These are phyloP conservation scores for Acanthamoeba lenticulata DNA, from an alignment of 208 protist genomes.

Conservation along the genomic window DNA sequence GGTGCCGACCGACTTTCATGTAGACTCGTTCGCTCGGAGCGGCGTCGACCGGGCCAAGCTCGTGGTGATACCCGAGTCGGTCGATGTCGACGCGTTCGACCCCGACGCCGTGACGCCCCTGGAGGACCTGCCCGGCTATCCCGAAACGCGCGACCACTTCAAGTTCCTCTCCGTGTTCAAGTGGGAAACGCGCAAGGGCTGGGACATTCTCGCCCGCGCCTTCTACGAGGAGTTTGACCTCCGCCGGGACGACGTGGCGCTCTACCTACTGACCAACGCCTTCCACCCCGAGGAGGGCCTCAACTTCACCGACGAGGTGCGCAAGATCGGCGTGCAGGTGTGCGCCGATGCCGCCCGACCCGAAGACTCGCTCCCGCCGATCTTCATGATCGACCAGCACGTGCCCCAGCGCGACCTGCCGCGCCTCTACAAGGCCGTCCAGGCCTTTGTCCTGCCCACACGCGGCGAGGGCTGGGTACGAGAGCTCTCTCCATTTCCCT, in stretches of 20 bases:
- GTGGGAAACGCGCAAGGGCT: constrained; percentile 80
- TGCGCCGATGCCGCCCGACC: background rate
- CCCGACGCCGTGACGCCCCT: background rate
- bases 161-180: constrained; percentile 80
- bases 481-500: background rate
- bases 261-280: constrained; percentile 62
- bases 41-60: constrained; percentile 61
- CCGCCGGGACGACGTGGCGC: constrained; percentile 22
- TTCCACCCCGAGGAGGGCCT: constrained; percentile 56
- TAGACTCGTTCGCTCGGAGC: background rate
- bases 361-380: background rate
- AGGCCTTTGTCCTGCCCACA: constrained; percentile 90
- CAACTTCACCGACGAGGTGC: constrained; percentile 45
- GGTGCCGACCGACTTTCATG: constrained; percentile 68
- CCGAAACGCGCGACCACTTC: constrained; percentile 57
- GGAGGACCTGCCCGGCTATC: constrained; percentile 20
- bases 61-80: constrained; percentile 65
- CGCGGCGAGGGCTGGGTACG: constrained; percentile 87
- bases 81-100: constrained; percentile 37
- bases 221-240: constrained; percentile 73
- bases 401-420: constrained; percentile 75
- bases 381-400: constrained; percentile 36
- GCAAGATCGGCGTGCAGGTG: background rate
- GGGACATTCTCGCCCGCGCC: constrained; percentile 72
- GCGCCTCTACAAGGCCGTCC: constrained; percentile 85